Evolutionary conservation across 257 asterid genomes (phyloP), one percentile per base, ranked within the genome.

Genomic region (Ophiorrhiza pumila): DNA sequence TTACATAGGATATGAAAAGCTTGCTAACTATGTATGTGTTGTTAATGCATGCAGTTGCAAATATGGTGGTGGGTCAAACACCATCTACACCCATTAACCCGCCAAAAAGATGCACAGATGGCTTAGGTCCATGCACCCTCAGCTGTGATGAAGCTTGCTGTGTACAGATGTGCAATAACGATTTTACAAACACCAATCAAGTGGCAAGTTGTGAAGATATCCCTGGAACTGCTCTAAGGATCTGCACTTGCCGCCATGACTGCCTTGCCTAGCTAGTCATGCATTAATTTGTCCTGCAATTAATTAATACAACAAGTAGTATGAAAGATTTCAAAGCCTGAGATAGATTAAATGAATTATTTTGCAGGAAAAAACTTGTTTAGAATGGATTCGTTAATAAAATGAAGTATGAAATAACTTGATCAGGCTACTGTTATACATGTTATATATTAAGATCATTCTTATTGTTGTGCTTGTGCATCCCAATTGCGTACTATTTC

Each of bases 31-130:
- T 37, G 42, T 37, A 37, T 37, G 3, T 3, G 7, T 37, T 37
- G 42, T 2, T 37, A 37, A 37, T 37, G n/a, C n/a, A 31, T 3
- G 69, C 45, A 63, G 68, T 42, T 18, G 11, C 29, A 4, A 37
- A 34, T 6, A 34, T 20, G 55, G 8, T 13, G 52, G 13, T n/a
- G 23, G 72, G 10, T 45, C n/a, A 1, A 3, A 4, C 52, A 17
- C 52, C 45, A 15, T 4, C 47, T 15, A 39, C 69, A n/a, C 68
- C 68, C 6, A 5, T 63, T 15, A 52, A 3, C 4, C 46, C 73
- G 14, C 22, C n/a, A 32, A 57, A n/a, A 15, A 70, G 74, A 41
- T 70, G 74, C 74, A 41, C 66, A n/a, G 50, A 41, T 37, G 55
- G 55, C 11, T 56, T 71, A 14, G 74, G 74, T 56, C 55, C 56